A percentile compares a stretch with the other conserved stretches of the same genome.
Evolutionary conservation across 1,139 yeast genomes (phyloP).

Genomic region (Geotrichum carabidarum): DNA sequence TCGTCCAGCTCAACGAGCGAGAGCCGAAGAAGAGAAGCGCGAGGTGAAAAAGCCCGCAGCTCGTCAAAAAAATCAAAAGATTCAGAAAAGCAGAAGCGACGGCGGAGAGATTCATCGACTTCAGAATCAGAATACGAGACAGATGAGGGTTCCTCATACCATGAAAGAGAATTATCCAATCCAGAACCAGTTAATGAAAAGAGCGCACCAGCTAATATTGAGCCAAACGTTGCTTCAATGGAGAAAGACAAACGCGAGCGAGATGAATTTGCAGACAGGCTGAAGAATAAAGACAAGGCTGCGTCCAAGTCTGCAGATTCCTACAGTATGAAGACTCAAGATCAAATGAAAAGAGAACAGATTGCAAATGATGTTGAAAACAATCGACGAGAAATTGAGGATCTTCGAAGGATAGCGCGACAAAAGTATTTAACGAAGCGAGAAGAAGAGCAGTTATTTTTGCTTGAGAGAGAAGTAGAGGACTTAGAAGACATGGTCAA

Average conservation of each 20-base stretch:
- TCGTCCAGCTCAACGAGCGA: neutral
- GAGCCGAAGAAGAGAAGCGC: neutral
- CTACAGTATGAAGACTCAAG: neutral
- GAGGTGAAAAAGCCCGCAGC: neutral
- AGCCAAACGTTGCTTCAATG: conserved; percentile 22
- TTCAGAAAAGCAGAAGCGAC: conserved; percentile 1
- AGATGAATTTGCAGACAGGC: conserved; percentile 34
- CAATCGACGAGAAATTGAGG: conserved; percentile 28
- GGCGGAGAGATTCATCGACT: conserved; percentile 3
- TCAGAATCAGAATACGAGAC: conserved; percentile 10
- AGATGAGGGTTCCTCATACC: conserved; percentile 10
- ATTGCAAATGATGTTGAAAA: conserved; percentile 27
- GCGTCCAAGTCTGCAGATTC: conserved; percentile 16
- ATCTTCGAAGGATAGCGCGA: conserved; percentile 45
- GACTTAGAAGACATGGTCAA: conserved; percentile 46
- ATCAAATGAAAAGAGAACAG: conserved; percentile 21
- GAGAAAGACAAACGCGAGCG: conserved; percentile 30
- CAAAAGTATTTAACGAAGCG: conserved; percentile 47
- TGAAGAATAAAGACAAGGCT: conserved; percentile 27
- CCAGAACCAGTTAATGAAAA: neutral
- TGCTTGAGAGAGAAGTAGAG: conserved; percentile 47
- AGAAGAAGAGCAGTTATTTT: conserved; percentile 44
- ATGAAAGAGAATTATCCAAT: neutral
- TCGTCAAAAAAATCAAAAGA: neutral
- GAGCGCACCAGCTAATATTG: no score